Evolutionary conservation across 306 rosid genomes (phyloP).

Genomic region (Vicia faba): DNA sequence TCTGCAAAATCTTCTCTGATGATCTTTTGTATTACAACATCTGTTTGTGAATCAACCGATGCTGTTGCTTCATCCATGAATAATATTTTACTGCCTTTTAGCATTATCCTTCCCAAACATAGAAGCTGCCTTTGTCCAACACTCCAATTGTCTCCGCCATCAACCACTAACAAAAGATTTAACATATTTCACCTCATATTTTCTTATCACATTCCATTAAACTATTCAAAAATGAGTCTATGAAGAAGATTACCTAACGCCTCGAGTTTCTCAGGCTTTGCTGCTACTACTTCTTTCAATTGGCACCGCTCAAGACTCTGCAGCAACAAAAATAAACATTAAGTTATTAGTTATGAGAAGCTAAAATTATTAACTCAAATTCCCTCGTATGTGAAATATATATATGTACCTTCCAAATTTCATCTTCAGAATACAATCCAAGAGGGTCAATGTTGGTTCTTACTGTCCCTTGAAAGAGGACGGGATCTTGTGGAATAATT

Average conservation of each 20-base stretch:
- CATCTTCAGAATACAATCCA: slow-evolving; percentile 70
- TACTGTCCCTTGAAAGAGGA: slow-evolving; percentile 85
- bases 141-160: slow-evolving; percentile 91
- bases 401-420: slow-evolving; percentile 79
- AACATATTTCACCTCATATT: slow-evolving; percentile 6
- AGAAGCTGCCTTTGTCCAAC: slow-evolving; percentile 92
- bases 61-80: slow-evolving; percentile 96
- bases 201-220: slow-evolving; percentile 17
- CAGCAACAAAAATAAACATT: slow-evolving; percentile 26
- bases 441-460: slow-evolving; percentile 80
- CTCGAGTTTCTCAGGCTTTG: slow-evolving; percentile 75
- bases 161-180: slow-evolving; percentile 53
- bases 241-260: slow-evolving; percentile 59
- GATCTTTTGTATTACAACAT: slow-evolving; percentile 72
- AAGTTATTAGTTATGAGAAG: slow-evolving; percentile 15
- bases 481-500: slow-evolving; percentile 93
- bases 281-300: slow-evolving; percentile 75
- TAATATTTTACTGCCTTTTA: slow-evolving; percentile 64
- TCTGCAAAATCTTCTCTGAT: slow-evolving; percentile 74
- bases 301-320: slow-evolving; percentile 89
- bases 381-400: background rate
- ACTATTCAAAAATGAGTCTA: background rate
- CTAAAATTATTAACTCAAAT: background rate
- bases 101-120: slow-evolving; percentile 84
- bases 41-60: slow-evolving; percentile 91